phyloP scores from a whole-genome alignment of 768 basidiomycete genomes.

The Kwoniella shandongensis region DNA sequence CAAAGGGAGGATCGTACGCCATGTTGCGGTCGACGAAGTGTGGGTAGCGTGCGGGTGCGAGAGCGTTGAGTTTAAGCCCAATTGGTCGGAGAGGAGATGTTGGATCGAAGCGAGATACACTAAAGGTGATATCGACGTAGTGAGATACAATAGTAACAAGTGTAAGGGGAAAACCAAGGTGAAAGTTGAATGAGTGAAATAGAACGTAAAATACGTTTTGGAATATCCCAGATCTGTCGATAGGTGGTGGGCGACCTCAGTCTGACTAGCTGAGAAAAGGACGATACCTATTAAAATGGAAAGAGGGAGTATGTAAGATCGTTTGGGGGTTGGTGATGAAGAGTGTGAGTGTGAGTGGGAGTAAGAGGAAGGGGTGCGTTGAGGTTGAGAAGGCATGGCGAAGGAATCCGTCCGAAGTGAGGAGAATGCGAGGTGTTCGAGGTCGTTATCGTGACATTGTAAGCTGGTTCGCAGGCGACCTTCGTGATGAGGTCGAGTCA shows the following conservation, averaged over 20 bases:
- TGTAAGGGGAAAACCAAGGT: constrained; percentile 78
- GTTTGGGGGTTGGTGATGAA: neutral
- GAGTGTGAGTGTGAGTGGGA: constrained; percentile 8
- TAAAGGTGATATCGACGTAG: constrained; percentile 52
- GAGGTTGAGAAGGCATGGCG: constrained; percentile 2
- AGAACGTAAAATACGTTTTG: constrained; percentile 68
- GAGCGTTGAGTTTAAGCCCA: constrained; percentile 13
- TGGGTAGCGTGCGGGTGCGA: neutral
- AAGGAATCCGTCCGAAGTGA: too few species aligned
- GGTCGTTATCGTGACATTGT: too few species aligned
- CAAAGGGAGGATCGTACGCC: constrained; percentile 17
- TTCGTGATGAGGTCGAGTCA: too few species aligned
- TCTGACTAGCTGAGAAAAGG: constrained; percentile 45
- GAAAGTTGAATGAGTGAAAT: constrained; percentile 80
- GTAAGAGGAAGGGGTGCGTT: neutral
- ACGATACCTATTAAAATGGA: constrained; percentile 45
- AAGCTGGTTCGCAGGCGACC: too few species aligned
- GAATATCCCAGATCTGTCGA: constrained; percentile 73
- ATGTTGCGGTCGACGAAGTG: constrained; percentile 7
- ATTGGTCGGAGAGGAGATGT: constrained; percentile 56
- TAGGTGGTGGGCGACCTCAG: constrained; percentile 60
- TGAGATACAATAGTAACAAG: constrained; percentile 63
- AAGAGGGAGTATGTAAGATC: constrained; percentile 32
- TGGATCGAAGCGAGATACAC: constrained; percentile 61
- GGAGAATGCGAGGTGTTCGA: too few species aligned